A percentile compares a stretch with the other conserved stretches of the same genome.
Conservation (phyloP, 1,284 basidiomycete genomes). For the Pascua sp. region DNA sequence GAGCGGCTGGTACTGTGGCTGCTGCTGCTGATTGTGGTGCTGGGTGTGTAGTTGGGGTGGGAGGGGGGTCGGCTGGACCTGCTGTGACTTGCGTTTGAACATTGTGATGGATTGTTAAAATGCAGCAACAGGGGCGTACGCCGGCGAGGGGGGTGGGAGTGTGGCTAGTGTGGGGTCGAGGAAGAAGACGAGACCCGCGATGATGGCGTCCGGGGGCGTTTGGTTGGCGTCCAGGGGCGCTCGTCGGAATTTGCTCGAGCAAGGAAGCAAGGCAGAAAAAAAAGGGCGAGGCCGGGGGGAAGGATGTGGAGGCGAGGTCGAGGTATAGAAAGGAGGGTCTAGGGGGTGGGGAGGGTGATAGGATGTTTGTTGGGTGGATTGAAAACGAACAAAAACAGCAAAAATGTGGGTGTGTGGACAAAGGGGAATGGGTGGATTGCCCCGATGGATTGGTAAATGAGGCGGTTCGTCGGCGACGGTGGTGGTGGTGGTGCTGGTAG, state of each 20-base stretch:
- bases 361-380: background rate
- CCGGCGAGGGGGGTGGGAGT: background rate
- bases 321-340: background rate
- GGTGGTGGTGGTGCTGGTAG: background rate
- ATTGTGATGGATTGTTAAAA: slow-evolving; percentile 1
- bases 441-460: background rate
- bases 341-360: slow-evolving; percentile 20
- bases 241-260: too few species aligned
- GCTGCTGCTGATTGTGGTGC: too few species aligned
- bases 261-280: too few species aligned
- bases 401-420: background rate
- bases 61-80: slow-evolving; percentile 2
- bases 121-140: background rate
- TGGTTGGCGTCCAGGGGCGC: too few species aligned
- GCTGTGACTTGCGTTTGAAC: slow-evolving; percentile 15
- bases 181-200: background rate
- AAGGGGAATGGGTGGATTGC: background rate
- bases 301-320: background rate
- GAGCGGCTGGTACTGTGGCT: too few species aligned
- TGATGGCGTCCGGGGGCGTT: too few species aligned
- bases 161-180: background rate
- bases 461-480: slow-evolving; percentile 7
- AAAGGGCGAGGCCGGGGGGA: background rate
- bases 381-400: background rate
- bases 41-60: background rate